These are phyloP conservation scores for Cercospora brassicicola DNA, from an alignment of 2,329 filamentous ascomycete genomes.

Conservation along the genomic window DNA sequence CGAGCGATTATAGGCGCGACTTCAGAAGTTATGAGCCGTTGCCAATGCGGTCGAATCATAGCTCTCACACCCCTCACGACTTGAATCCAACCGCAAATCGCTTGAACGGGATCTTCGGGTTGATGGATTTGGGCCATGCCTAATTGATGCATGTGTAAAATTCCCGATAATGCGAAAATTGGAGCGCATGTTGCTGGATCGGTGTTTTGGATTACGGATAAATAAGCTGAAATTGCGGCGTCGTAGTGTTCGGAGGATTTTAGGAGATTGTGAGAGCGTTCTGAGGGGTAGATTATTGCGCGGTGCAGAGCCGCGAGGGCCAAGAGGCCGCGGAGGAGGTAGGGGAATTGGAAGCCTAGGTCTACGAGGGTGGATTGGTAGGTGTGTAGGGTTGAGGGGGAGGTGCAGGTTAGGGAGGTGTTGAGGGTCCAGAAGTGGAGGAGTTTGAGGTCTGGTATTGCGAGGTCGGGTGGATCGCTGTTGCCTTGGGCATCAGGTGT, in stretches of 20 bases:
- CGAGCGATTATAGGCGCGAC: slow-evolving; percentile 14
- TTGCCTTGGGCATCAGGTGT: background rate
- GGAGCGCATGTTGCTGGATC: slow-evolving; percentile 19
- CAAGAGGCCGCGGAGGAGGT: slow-evolving; percentile 28
- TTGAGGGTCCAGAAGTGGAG: slow-evolving; percentile 27
- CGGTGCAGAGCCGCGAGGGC: slow-evolving; percentile 28
- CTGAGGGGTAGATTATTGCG: slow-evolving; percentile 18
- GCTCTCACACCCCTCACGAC: slow-evolving; percentile 17
- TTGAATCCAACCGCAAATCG: slow-evolving; percentile 21
- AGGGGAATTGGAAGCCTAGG: slow-evolving; percentile 26
- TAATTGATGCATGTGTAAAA: slow-evolving; percentile 20
- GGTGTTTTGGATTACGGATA: slow-evolving; percentile 8
- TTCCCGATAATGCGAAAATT: slow-evolving; percentile 17
- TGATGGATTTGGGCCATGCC: slow-evolving; percentile 19
- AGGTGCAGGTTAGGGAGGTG: slow-evolving; percentile 15
- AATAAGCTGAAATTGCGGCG: slow-evolving; percentile 15
- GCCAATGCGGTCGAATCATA: slow-evolving; percentile 19
- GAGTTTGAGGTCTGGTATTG: slow-evolving; percentile 24
- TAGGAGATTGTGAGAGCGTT: too few species aligned
- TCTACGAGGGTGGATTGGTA: slow-evolving; percentile 24
- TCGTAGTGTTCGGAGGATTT: slow-evolving; percentile 22
- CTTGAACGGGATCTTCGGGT: slow-evolving; percentile 17
- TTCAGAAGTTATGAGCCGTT: slow-evolving; percentile 18
- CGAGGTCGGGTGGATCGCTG: slow-evolving; percentile 6
- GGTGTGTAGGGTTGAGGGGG: slow-evolving; percentile 4